Conservation (phyloP, 805 yeast species). For the Maudiozyma barnettii region DNA sequence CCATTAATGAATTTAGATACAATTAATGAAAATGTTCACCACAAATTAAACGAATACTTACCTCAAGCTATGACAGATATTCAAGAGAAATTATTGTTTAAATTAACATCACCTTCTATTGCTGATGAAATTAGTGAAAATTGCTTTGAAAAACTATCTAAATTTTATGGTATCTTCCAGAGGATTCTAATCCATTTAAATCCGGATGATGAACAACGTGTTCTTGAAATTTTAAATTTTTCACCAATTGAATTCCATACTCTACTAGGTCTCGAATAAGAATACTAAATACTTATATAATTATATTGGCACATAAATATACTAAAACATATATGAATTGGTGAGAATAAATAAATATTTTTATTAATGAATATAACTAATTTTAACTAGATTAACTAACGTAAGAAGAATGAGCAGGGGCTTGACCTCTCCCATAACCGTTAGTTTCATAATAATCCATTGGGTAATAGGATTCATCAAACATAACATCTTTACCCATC, state of each 20-base stretch:
- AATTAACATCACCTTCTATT: constrained; percentile 53
- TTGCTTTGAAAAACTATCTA: constrained; percentile 41
- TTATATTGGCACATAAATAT: too few species aligned
- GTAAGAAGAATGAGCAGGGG: constrained; percentile 37
- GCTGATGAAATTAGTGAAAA: constrained; percentile 45
- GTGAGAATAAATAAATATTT: neutral
- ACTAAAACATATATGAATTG: too few species aligned
- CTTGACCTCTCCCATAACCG: constrained; percentile 84
- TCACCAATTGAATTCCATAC: constrained; percentile 48
- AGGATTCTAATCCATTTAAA: constrained; percentile 29
- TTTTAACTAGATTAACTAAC: neutral
- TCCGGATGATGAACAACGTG: constrained; percentile 7
- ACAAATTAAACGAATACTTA: constrained; percentile 32
- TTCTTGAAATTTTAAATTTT: constrained; percentile 20
- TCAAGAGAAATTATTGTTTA: constrained; percentile 46
- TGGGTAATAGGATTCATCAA: constrained; percentile 65
- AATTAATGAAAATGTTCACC: constrained; percentile 39
- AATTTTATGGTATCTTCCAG: constrained; percentile 31
- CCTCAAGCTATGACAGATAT: constrained; percentile 54
- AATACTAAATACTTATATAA: too few species aligned
- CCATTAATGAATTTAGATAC: constrained; percentile 35
- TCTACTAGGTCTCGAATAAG: constrained; percentile 41
- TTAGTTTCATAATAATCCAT: constrained; percentile 91
- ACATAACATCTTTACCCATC: constrained; percentile 59
- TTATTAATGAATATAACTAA: neutral